Base-by-base conservation (phyloP, 2,329 filamentous ascomycete genomes). In the Phaeosphaeria sp. region DNA sequence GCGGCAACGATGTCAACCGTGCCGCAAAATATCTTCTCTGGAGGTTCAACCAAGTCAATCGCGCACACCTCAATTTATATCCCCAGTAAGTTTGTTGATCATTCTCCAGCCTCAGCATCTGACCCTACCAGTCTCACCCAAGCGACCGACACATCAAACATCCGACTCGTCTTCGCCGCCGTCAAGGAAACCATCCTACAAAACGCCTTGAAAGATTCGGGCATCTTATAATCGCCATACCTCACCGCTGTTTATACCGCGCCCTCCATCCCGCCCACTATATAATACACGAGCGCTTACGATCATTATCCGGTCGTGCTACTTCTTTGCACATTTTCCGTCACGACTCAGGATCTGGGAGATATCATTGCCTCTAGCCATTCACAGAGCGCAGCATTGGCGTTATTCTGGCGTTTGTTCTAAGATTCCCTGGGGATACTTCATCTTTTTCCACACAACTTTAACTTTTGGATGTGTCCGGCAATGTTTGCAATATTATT, bases 181-280 rank as follows among this genome's bases (percentile, higher is more conserved):
- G 95, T 99, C 59, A 99, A 99, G 78, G 95, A 99, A 81, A 99
- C 95, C 33, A 99, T 99, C 72, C 82, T 99, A 67, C 96, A 98
- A 79, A 99, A 99, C 77, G 95, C 95, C 48, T 86, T 99, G 68
- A 97, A 96, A 81, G 95, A 99, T 78, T 98, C 95, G 21, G 95
- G 95, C 67, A 98, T 99, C 78, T 87, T 99, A 69, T 83, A 71
- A 65, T 46, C 55, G 55, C 59, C 63, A 67, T 62, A 65, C 63
- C 59, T 71, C 68, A 66, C 62, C 64, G 62, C 65, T 72, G 70
- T 73, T 66, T 69, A 73, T 72, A 75, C 62, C 53, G 62, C 56
- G 58, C 56, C 56, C 59, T 60, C 46, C 52, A 53, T 60, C 56
- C 30, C 17, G 15, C 60, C 52, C 59, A 67, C 63, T 69, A 71